phyloP scores from a whole-genome alignment of 129 eudicot species.

The Scalesia atractyloides region DNA sequence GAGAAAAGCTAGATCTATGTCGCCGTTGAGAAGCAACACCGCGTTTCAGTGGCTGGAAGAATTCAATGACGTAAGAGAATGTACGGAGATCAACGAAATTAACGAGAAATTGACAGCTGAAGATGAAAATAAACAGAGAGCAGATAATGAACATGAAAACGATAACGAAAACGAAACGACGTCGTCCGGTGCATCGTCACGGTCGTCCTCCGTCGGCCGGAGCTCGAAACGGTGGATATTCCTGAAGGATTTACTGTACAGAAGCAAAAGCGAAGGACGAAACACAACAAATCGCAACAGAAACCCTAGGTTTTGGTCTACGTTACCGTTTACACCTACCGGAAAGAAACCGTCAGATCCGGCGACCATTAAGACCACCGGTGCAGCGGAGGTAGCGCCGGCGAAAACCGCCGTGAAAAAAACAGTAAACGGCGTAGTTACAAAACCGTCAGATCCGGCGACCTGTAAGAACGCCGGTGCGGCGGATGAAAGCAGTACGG shows the following conservation, averaged over 20 bases:
- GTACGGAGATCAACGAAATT: conserved; percentile 25
- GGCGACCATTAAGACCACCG: neutral
- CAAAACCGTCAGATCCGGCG: conserved; percentile 4
- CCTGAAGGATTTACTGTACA: conserved; percentile 71
- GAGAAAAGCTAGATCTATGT: conserved; percentile 80
- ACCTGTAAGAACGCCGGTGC: neutral
- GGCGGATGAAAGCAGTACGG: conserved; percentile 13
- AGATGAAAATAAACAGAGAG: conserved; percentile 6
- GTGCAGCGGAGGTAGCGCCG: neutral
- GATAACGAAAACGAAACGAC: conserved; percentile 42
- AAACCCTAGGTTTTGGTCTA: conserved; percentile 62
- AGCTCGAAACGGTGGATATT: conserved; percentile 82
- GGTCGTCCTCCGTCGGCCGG: conserved; percentile 76
- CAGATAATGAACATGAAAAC: conserved; percentile 30
- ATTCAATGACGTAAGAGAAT: conserved; percentile 27
- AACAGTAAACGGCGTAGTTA: too few relatives aligned
- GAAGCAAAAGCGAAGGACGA: conserved; percentile 88
- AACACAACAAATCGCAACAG: conserved; percentile 34
- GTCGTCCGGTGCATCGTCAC: conserved; percentile 66
- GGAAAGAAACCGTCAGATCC: conserved; percentile 33
- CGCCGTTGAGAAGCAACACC: conserved; percentile 51
- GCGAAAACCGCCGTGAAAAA: too few relatives aligned
- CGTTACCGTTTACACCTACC: conserved; percentile 50
- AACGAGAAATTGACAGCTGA: conserved; percentile 17
- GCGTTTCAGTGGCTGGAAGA: conserved; percentile 50